Evolutionary conservation across 768 basidiomycete species (phyloP), one percentile per base, ranked within the genome.

Genomic region (Amanita muscaria): DNA sequence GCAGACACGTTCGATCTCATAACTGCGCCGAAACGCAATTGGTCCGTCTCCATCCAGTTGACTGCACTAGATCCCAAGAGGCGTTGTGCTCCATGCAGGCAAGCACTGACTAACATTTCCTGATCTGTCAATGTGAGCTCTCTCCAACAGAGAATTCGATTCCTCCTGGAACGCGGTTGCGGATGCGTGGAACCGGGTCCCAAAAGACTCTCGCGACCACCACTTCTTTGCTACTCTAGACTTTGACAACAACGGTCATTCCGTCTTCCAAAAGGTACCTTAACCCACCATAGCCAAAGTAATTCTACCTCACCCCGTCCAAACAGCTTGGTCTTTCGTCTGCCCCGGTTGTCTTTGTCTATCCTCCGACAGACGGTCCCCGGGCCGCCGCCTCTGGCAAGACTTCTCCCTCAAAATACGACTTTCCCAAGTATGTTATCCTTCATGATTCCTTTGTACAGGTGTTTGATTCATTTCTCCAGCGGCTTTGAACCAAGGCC

Each of bases 161-260:
- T 90, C 93, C 5, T 70, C 80, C 4, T 96, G 80, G 75, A 72
- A 72, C n/a, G 66, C 79, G 3, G 83, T 94, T 10, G 85, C 88
- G 27, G 79, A 79, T 54, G 79, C 88, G n/a, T 97, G 92, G 92
- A 59, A 74, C 3, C 69, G 69, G 11, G 72, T 74, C 7, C 63
- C 85, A 6, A 54, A 72, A 45, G 68, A 68, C 16, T 64, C 84
- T n/a, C 76, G 83, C 32, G 73, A 88, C 59, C 67, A 70, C 44
- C 93, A 97, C 62, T 93, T 97, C 76, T 99, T 98, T 57, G 96
- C 80, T 7, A 83, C 81, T 10, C 61, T 90, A 23, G 96, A 99
- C 63, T 98, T 96, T 58, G 79, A 87, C 56, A 71, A 86, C 56
- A 70, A 86, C 29, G 83, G 77, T 6, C 71, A 77, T 44, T 62